Base-by-base conservation (phyloP, 345 rosid species). In the Lagerstroemia speciosa region DNA sequence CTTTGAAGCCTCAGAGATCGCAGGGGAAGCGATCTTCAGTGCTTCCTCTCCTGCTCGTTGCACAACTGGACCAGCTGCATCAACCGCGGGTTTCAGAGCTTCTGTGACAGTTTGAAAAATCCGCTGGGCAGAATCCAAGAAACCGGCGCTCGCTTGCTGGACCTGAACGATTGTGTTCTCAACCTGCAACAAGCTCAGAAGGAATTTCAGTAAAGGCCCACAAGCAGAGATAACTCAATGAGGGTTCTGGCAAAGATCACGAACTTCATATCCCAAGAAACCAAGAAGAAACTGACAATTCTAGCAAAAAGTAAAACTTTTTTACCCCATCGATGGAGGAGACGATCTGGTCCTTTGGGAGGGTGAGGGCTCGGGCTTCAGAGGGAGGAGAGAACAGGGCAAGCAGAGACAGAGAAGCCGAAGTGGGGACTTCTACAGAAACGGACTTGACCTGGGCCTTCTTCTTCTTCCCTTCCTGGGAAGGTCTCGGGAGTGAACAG, bases 91-190 rank as follows among this genome's bases (percentile, higher is more conserved):
- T 75, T 93, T 93, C 78, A 93, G 75, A 37, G 87, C 83, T 64
- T 87, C 83, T 57, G 85, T 82, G 11, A 93, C 83, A 36, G 76
- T 76, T 71, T 85, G 86, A 38, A 93, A 77, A 26, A 91, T 71
- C 36, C 80, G 83, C 77, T 85, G 89, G 34, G 90, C 78, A 32
- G 81, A 78, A 57, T 83, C 96, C 40, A 90, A 69, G 48, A 88
- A 69, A 72, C 81, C 81, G 19, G 92, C 85, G 67, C 96, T 85
- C 8, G 72, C 86, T 70, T 86, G 88, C 77, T 75, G 84, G 77
- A 84, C 91, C 80, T 85, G 94, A 74, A 83, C 91, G 67, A 90
- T 75, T 72, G 97, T 84, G 75, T 86, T 90, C 87, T 90, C 97
- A 69, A 86, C 86, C 98, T 93, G 78, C 75, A 70, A 22, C 63